Conservation (phyloP, 371 early-diverging fungal genomes). For the Circinella minor region DNA sequence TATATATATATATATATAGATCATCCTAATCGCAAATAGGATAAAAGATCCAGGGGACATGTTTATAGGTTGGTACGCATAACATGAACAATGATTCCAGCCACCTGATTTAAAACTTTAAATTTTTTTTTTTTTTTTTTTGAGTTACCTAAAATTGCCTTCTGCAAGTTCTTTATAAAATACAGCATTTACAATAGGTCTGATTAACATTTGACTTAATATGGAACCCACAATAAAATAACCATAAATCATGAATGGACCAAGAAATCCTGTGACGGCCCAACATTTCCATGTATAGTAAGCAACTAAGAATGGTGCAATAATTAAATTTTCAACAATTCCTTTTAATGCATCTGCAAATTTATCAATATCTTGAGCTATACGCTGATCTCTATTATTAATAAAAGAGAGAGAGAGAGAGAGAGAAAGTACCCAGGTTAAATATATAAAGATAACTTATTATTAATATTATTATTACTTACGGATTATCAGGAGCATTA, state of each 20-base stretch:
- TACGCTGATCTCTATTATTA: constrained; percentile 80
- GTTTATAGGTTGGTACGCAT: too few species aligned
- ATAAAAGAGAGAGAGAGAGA: not conserved
- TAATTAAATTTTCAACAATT: constrained; percentile 70
- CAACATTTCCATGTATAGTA: constrained; percentile 82
- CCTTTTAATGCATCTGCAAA: constrained; percentile 65
- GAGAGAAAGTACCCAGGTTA: not conserved
- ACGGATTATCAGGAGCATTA: constrained; percentile 74
- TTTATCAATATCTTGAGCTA: constrained; percentile 88
- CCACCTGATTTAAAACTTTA: too few species aligned
- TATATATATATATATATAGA: too few species aligned
- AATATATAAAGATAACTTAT: not conserved
- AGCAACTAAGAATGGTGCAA: constrained; percentile 76
- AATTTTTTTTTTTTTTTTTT: too few species aligned
- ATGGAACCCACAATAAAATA: constrained; percentile 77
- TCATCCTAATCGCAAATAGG: too few species aligned
- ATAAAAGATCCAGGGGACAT: too few species aligned
- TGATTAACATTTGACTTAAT: constrained; percentile 64
- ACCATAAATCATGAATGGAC: constrained; percentile 70
- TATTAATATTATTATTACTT: constrained; percentile 21
- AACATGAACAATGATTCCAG: too few species aligned
- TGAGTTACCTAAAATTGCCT: constrained; percentile 70
- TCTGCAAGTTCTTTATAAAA: constrained; percentile 79
- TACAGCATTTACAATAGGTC: constrained; percentile 77
- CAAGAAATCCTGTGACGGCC: constrained; percentile 69